A percentile compares a stretch with the other conserved stretches of the same genome.
These are phyloP conservation scores for Hypsizygus ulmarius DNA, from an alignment of 1,284 basidiomycete species.

Conservation along the genomic window DNA sequence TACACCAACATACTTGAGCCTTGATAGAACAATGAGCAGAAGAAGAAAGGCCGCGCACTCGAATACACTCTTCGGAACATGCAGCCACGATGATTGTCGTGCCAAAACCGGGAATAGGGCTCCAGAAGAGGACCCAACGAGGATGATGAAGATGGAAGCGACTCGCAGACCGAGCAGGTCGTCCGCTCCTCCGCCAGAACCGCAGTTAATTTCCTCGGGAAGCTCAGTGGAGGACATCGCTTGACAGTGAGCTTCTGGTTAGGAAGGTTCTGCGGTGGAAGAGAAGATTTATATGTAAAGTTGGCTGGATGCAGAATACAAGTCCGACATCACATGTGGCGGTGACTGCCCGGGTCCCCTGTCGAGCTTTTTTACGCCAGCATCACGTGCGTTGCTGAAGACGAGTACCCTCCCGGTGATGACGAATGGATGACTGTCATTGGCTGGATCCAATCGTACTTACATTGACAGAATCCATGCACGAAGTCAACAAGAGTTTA, in stretches of 20 bases:
- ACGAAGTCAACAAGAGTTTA: too few species aligned
- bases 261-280: slow-evolving; percentile 1
- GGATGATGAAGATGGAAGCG: slow-evolving; percentile 87
- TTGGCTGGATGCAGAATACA: not conserved
- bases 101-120: slow-evolving; percentile 85
- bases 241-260: slow-evolving; percentile 15
- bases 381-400: slow-evolving; percentile 13
- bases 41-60: slow-evolving; percentile 52
- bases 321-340: slow-evolving; percentile 1
- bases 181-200: slow-evolving; percentile 29
- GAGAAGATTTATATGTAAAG: slow-evolving; percentile 1
- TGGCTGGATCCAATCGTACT: not conserved
- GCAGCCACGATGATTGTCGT: slow-evolving; percentile 52
- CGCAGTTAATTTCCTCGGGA: slow-evolving; percentile 26
- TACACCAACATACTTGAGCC: slow-evolving; percentile 29
- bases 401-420: slow-evolving; percentile 18
- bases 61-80: slow-evolving; percentile 65
- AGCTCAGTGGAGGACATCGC: slow-evolving; percentile 1
- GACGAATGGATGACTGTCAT: not conserved
- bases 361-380: slow-evolving; percentile 11
- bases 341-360: slow-evolving; percentile 21
- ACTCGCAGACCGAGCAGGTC: slow-evolving; percentile 58
- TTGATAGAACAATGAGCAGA: slow-evolving; percentile 4
- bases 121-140: slow-evolving; percentile 64
- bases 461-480: too few species aligned